Evolutionary conservation across 1,139 yeast genomes (phyloP).

Genomic region (Saccharomyces hybrid): DNA sequence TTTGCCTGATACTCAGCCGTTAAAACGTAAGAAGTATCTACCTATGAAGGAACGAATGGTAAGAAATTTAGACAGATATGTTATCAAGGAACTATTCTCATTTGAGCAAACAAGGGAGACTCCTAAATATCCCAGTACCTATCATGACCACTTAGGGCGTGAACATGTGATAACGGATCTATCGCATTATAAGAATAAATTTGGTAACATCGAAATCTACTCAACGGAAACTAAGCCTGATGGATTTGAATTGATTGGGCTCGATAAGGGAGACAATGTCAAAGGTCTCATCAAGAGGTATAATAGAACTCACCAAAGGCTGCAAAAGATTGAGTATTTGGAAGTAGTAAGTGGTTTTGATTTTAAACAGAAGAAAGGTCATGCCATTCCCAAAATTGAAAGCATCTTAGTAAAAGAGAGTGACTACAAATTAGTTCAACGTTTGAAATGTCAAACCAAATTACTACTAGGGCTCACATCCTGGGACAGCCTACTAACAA

Average conservation of each 20-base stretch:
- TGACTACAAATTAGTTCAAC: constrained; percentile 10
- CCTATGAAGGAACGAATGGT: constrained; percentile 7
- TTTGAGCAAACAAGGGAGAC: constrained; percentile 21
- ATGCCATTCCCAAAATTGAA: constrained; percentile 19
- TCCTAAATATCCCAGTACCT: constrained; percentile 12
- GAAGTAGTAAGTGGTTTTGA: constrained; percentile 26
- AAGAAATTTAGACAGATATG: constrained; percentile 1
- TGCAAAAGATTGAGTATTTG: constrained; percentile 10
- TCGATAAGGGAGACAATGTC: constrained; percentile 2
- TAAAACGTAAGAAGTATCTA: constrained; percentile 13
- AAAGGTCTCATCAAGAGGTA: constrained; percentile 8
- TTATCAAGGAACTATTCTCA: constrained; percentile 15
- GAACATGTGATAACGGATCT: constrained; percentile 11
- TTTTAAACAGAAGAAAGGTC: constrained; percentile 22
- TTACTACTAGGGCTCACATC: constrained; percentile 7
- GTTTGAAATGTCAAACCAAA: constrained; percentile 5
- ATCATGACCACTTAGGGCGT: constrained; percentile 6
- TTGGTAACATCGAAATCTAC: constrained; percentile 23
- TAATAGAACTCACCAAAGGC: constrained; percentile 6
- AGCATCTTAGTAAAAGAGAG: constrained; percentile 13
- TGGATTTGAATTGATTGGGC: constrained; percentile 14
- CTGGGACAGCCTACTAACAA: constrained; percentile 15
- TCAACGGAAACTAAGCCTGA: constrained; percentile 13
- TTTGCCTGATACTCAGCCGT: constrained; percentile 8
- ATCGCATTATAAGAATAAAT: constrained; percentile 15